Evolutionary conservation across 345 rosid species (phyloP).

Genomic region (Syzygium aqueum): DNA sequence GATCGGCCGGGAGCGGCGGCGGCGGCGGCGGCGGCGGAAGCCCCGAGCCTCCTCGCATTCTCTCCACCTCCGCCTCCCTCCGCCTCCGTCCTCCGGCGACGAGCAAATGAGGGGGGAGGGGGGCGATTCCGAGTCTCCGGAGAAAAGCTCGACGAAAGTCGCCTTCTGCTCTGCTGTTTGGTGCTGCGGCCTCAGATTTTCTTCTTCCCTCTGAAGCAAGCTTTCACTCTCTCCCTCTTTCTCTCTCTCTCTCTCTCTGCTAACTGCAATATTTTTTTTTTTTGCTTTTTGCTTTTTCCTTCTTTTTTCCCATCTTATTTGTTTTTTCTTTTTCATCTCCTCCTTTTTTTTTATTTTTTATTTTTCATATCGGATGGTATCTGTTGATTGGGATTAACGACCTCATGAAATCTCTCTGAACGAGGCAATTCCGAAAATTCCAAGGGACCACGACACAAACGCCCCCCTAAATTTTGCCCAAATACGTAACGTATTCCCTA

Average conservation of each 20-base stretch:
- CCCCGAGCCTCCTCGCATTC: not conserved
- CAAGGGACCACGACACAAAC: too few species aligned
- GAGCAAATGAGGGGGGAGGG: conserved; percentile 7
- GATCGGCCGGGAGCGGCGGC: conserved; percentile 5
- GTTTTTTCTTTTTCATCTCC: not conserved
- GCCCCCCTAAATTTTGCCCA: too few species aligned
- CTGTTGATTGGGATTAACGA: not conserved
- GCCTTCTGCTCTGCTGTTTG: not conserved
- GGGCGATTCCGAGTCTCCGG: not conserved
- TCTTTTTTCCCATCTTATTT: not conserved
- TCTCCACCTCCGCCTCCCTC: conserved; percentile 13
- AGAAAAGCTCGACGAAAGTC: not conserved
- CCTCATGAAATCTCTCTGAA: not conserved
- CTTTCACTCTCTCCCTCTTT: conserved; percentile 3
- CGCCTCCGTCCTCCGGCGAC: conserved; percentile 6
- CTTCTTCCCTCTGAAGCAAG: conserved; percentile 32
- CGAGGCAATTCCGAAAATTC: not conserved
- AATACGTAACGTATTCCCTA: too few species aligned
- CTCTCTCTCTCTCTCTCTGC: not conserved
- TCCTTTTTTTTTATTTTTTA: too few species aligned
- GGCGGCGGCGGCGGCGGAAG: not conserved
- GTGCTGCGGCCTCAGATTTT: conserved; percentile 17
- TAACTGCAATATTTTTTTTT: not conserved
- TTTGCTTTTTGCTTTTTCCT: not conserved
- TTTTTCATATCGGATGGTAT: not conserved